Conservation (phyloP, 2,329 filamentous ascomycete genomes). For the Trichoderma lentiforme region DNA sequence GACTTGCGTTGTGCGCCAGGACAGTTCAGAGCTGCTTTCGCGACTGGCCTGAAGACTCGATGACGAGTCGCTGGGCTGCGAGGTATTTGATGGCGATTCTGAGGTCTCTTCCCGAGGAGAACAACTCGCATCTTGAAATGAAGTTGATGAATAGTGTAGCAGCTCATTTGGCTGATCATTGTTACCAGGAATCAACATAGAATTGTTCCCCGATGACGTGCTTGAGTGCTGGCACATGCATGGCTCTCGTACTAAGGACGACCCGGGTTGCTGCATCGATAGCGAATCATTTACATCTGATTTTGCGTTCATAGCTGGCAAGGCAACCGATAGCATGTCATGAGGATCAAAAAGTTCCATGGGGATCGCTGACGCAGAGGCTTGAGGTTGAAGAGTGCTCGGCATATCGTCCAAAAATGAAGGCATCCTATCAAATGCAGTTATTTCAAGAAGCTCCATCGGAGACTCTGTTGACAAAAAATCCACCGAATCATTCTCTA, state of each 20-base stretch:
- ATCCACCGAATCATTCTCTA: background rate
- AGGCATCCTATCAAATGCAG: background rate
- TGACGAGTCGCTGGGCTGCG: background rate
- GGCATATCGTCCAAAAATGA: background rate
- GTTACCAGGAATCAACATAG: background rate
- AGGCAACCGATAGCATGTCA: background rate
- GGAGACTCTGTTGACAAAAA: constrained; percentile 1
- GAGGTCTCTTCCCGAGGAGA: background rate
- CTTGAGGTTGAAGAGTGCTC: background rate
- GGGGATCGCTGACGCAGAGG: background rate
- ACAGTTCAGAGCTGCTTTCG: background rate
- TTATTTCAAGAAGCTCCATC: background rate
- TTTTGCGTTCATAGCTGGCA: background rate
- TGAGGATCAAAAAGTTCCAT: background rate
- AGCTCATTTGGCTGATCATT: background rate
- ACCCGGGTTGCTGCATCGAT: background rate
- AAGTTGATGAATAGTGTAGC: background rate
- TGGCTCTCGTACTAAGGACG: background rate
- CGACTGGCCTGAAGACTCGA: background rate
- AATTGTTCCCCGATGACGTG: background rate
- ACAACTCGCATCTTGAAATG: background rate
- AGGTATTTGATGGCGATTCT: background rate
- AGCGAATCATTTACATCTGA: background rate
- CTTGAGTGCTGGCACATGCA: background rate
- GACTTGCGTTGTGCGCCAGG: background rate